A percentile compares a stretch with the other conserved stretches of the same genome.
Conservation (phyloP, 208 protist species). For the Trypanosoma grayi region DNA sequence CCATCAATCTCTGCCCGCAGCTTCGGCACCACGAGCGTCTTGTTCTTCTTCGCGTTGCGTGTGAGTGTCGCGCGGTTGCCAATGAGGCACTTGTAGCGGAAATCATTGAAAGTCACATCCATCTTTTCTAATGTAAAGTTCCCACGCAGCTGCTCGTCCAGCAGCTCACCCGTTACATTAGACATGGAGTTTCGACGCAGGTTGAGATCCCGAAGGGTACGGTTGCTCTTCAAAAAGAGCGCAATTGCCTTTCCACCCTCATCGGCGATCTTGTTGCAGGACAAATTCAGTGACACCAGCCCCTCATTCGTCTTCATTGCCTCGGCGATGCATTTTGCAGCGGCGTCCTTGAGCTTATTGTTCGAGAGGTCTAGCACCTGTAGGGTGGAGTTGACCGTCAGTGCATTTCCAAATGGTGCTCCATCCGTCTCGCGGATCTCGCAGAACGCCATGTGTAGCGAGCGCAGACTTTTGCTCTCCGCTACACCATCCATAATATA, state of each 20-base stretch:
- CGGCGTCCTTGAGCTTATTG: slow-evolving; percentile 85
- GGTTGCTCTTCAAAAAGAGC: slow-evolving; percentile 50
- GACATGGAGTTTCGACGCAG: slow-evolving; percentile 83
- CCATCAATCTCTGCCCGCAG: slow-evolving; percentile 74
- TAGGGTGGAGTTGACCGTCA: slow-evolving; percentile 55
- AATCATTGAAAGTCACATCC: slow-evolving; percentile 91
- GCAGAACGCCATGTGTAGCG: slow-evolving; percentile 54
- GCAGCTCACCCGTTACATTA: slow-evolving; percentile 52
- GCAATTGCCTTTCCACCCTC: slow-evolving; percentile 73
- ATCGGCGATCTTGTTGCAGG: slow-evolving; percentile 78
- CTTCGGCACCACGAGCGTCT: slow-evolving; percentile 67
- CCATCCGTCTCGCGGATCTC: slow-evolving; percentile 56
- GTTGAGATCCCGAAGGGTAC: slow-evolving; percentile 69
- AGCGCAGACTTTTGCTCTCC: slow-evolving; percentile 65
- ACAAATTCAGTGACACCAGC: slow-evolving; percentile 64
- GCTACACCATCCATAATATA: slow-evolving; percentile 60
- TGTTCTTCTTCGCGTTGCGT: slow-evolving; percentile 67
- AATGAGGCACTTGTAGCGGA: slow-evolving; percentile 86
- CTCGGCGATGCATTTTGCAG: slow-evolving; percentile 67
- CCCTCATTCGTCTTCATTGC: slow-evolving; percentile 65
- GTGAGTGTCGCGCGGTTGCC: slow-evolving; percentile 57
- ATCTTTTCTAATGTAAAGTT: slow-evolving; percentile 79
- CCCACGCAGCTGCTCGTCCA: slow-evolving; percentile 59
- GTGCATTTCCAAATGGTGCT: slow-evolving; percentile 44
- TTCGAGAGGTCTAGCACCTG: slow-evolving; percentile 67